These are phyloP conservation scores for Pythium pyrilobum DNA, from an alignment of 352 stramenopile genomes.

Conservation along the genomic window DNA sequence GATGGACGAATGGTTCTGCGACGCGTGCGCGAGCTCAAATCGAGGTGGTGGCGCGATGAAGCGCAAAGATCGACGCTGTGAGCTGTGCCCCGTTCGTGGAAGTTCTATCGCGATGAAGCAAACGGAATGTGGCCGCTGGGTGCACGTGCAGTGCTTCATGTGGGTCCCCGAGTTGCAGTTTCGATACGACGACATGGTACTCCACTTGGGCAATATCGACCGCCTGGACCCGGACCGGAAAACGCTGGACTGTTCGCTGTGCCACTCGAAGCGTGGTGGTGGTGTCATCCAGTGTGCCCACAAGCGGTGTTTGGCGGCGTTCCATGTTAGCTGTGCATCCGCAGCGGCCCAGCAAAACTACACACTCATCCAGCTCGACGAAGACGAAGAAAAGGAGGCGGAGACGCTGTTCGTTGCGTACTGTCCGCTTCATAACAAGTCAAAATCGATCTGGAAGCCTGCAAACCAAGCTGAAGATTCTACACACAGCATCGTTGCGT, in stretches of 20 bases:
- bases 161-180: constrained; percentile 79
- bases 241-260: constrained; percentile 64
- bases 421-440: constrained; percentile 53
- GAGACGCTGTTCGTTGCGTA: constrained; percentile 65
- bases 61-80: constrained; percentile 26
- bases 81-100: constrained; percentile 60
- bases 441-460: constrained; percentile 13
- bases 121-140: constrained; percentile 64
- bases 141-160: constrained; percentile 82
- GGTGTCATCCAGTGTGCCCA: constrained; percentile 79
- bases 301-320: constrained; percentile 62
- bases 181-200: constrained; percentile 22
- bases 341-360: constrained; percentile 46
- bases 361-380: constrained; percentile 48
- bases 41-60: not conserved
- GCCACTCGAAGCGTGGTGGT: constrained; percentile 43
- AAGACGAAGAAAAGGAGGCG: constrained; percentile 22
- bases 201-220: constrained; percentile 43
- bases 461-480: not conserved
- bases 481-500: not conserved
- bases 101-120: constrained; percentile 44
- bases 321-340: constrained; percentile 77
- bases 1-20: constrained; percentile 82
- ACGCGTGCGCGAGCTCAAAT: constrained; percentile 28
- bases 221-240: constrained; percentile 54